Percentiles rank a stretch among this genome's conserved stretches.
Evolutionary conservation across 257 asterid species (phyloP).

Genomic region (Catharanthus roseus): DNA sequence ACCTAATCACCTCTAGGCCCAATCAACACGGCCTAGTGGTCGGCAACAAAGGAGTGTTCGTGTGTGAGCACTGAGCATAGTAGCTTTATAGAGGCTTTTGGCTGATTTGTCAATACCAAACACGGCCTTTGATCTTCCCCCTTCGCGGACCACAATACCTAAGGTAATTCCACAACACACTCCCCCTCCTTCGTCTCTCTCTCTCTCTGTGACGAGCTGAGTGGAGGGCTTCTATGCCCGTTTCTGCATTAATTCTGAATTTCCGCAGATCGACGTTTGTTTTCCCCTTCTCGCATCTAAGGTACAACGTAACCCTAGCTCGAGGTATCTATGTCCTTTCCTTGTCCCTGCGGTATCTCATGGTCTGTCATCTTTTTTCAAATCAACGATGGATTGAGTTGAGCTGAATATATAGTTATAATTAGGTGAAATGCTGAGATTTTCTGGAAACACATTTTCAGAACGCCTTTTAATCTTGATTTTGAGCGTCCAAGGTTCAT

Average conservation of each 20-base stretch:
- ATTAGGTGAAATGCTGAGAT: background rate
- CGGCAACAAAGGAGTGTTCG: background rate
- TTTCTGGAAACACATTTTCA: background rate
- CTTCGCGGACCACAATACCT: background rate
- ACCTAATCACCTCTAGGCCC: background rate
- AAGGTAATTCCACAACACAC: too few relatives aligned
- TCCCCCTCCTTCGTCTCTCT: background rate
- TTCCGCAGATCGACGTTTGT: slow-evolving; percentile 6
- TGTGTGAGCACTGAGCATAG: background rate
- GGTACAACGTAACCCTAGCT: slow-evolving; percentile 10
- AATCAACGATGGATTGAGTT: background rate
- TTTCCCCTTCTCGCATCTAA: background rate
- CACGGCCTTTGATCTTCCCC: background rate
- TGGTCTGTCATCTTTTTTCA: too few relatives aligned
- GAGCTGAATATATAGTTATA: background rate
- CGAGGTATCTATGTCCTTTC: background rate
- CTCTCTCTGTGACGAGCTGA: background rate
- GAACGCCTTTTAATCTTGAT: background rate
- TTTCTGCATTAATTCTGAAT: background rate
- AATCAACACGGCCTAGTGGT: background rate
- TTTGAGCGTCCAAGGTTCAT: background rate
- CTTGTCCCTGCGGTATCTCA: background rate
- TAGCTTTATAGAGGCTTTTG: background rate
- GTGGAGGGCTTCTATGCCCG: background rate
- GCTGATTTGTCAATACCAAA: background rate